Evolutionary conservation across 2,329 filamentous ascomycete species (phyloP), one percentile per base, ranked within the genome.

Genomic region (Fonsecaea erecta): DNA sequence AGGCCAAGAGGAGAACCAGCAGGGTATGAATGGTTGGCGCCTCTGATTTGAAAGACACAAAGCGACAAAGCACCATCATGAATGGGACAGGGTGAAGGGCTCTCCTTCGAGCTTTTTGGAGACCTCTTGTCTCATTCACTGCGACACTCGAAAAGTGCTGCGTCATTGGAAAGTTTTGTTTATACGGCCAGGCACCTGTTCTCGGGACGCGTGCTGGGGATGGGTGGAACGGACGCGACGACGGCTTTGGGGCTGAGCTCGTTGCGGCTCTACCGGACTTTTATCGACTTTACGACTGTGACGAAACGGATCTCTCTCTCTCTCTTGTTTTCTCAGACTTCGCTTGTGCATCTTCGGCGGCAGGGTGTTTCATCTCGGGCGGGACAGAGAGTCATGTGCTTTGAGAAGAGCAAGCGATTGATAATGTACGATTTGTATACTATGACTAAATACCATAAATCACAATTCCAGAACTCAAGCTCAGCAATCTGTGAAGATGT

Each of bases 1-100:
- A 16, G 48, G 34, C 28, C 48, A 62, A 9, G 66, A 68, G 35
- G 64, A 70, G 46, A 64, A 52, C 18, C 60, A 66, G 6, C 53
- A 56, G 16, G 62, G 57, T 43, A 34, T 43, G 3, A 64, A 59
- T 34, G 63, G 61, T 4, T 68, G 67, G 67, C 63, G 67, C 60
- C 35, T 68, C 16, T 68, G 58, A 66, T 52, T 11, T n/a, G 52
- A 11, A 26, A 16, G 28, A 21, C 5, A 21, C n/a, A 28, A 54
- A 32, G 21, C 18, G 24, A 48, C 37, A 26, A 43, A 48, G 18
- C 21, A 4, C 9, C 14, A 12, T 40, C 37, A 24, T 24, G 6
- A 9, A 24, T 11, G 7, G 43, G 43, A 48, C 21, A 48, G 18
- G 43, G 24, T 48, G 6, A 8, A 30, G n/a, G 18, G 43, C 43